A percentile compares a stretch with the other conserved stretches of the same genome.
Evolutionary conservation across 2,329 filamentous ascomycete genomes (phyloP).

Genomic region (Fusarium nematophilum): DNA sequence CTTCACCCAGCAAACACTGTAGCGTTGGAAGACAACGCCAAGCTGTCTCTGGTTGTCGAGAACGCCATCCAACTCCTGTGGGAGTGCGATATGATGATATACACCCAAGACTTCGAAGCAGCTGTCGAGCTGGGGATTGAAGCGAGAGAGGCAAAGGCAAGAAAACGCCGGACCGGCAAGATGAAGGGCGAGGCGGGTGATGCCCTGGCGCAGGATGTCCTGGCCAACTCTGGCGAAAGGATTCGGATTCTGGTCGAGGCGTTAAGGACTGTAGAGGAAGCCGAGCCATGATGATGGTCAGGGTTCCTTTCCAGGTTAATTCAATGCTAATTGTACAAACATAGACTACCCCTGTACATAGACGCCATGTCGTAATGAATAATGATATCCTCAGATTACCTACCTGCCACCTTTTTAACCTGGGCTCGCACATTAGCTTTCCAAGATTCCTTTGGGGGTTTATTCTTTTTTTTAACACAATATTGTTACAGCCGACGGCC

Average conservation of each 20-base stretch:
- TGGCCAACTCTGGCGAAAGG: constrained; percentile 58
- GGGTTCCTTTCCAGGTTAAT: constrained; percentile 6
- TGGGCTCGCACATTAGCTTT: not conserved
- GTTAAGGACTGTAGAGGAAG: constrained; percentile 41
- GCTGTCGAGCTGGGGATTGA: constrained; percentile 60
- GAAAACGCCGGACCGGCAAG: constrained; percentile 53
- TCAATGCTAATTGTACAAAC: constrained; percentile 35
- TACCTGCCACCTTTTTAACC: not conserved
- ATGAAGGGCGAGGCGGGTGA: constrained; percentile 52
- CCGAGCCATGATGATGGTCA: constrained; percentile 25
- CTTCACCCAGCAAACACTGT: constrained; percentile 72
- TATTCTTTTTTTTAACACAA: constrained; percentile 27
- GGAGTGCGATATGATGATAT: constrained; percentile 47
- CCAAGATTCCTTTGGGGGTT: too few species aligned
- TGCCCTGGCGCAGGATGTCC: constrained; percentile 53
- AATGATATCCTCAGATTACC: constrained; percentile 27
- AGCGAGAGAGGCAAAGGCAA: constrained; percentile 61
- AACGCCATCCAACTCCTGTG: constrained; percentile 68
- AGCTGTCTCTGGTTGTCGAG: constrained; percentile 77
- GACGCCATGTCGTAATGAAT: constrained; percentile 39
- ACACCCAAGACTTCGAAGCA: constrained; percentile 50
- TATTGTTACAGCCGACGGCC: constrained; percentile 21
- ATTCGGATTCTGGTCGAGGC: constrained; percentile 54
- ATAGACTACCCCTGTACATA: constrained; percentile 39
- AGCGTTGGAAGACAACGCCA: constrained; percentile 75